Base-by-base conservation (phyloP, 2,329 filamentous ascomycete genomes). In the Aspergillus brunneoviolaceus region DNA sequence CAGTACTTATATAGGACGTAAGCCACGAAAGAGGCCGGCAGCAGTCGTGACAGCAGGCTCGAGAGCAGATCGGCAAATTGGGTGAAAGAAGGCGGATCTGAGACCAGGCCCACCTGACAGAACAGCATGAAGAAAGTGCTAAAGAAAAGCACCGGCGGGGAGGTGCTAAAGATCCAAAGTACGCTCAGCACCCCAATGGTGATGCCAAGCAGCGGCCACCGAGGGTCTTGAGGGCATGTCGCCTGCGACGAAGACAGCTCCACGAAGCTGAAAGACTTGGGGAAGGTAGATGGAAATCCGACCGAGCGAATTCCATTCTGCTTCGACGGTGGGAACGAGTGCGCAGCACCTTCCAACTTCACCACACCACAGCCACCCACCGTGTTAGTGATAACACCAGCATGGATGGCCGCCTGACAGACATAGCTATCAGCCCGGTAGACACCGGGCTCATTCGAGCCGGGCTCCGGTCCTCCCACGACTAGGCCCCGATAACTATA, bases 361-460 rank as follows among this genome's bases (percentile, higher is more conserved):
- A 95, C 84, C 3, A 96, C 90, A 59, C 92, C 92, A 67, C 92
- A 96, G 1, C 92, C 92, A 42, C 92, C 92, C 31, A 84, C 80
- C 0, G 81, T 77, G 69, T 92, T 86, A 39, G 85, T 85, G 61
- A 96, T 85, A 67, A 93, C 82, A 21, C 92, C 92, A 0, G 91
- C 87, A 71, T 96, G 92, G 53, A 96, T 90, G 35, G 92, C 92
- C 12, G 92, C 84, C 60, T 87, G 88, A 71, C 92, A 96, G 57
- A 96, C 88, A 76, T 91, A 96, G 14, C 91, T 96, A 75, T 96
- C 92, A 10, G 90, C 92, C 19, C 95, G 89, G 74, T 98, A 98
- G 23, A 90, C 80, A 0, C 88, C 83, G 1, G 67, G 67, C 5
- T 76, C 72, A 2, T 75, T 69, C 4, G 74, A 74, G 14, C 70